Evolutionary conservation across 2,329 filamentous ascomycete species (phyloP).

Genomic region (Penicillium griseofulvum): DNA sequence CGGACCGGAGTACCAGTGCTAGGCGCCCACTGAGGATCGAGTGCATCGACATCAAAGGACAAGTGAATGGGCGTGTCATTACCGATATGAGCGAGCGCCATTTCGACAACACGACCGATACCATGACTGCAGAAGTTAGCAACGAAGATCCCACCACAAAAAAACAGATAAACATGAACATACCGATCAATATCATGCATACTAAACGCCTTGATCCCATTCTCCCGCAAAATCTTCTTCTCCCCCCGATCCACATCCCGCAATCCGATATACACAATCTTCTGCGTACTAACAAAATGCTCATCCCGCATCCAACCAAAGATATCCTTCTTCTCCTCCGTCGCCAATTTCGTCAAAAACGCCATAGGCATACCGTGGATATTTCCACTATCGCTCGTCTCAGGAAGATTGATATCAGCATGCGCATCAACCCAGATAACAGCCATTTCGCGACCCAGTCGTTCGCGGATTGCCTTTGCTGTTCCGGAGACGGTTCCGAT

Average conservation of each 20-base stretch:
- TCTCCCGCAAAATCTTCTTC: conserved; percentile 84
- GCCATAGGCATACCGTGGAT: conserved; percentile 97
- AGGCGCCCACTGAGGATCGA: conserved; percentile 94
- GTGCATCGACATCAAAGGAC: conserved; percentile 93
- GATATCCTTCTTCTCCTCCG: conserved; percentile 69
- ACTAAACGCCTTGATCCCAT: conserved; percentile 92
- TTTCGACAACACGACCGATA: conserved; percentile 93
- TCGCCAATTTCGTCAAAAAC: conserved; percentile 82
- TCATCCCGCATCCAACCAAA: conserved; percentile 83
- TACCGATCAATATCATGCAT: conserved; percentile 97
- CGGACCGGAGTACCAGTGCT: conserved; percentile 93
- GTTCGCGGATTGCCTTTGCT: conserved; percentile 80
- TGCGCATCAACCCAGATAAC: conserved; percentile 99
- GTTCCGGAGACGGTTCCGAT: conserved; percentile 89
- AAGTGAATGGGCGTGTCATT: conserved; percentile 93
- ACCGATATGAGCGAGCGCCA: conserved; percentile 96
- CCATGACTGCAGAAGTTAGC: conserved; percentile 62
- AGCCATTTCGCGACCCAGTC: conserved; percentile 77
- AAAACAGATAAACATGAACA: conserved; percentile 24
- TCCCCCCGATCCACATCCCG: conserved; percentile 90
- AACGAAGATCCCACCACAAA: neutral
- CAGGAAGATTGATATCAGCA: conserved; percentile 95
- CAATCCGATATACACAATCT: conserved; percentile 95
- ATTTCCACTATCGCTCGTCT: conserved; percentile 85
- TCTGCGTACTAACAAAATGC: conserved; percentile 63